Conservation (phyloP, 495 filamentous ascomycete genomes). For the Penicillium mononematosum region DNA sequence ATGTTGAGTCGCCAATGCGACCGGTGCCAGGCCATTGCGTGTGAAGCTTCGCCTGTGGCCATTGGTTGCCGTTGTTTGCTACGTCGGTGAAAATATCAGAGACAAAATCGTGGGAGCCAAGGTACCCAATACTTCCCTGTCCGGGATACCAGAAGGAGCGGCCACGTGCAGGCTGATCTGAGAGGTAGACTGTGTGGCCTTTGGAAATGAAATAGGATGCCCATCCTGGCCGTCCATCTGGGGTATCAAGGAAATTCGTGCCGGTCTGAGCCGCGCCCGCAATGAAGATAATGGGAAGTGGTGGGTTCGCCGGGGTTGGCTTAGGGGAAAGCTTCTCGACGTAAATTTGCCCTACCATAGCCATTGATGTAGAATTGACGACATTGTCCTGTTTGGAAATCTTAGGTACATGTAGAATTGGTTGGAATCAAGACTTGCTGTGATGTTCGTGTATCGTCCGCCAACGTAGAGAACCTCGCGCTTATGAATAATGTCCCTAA, state of each 20-base stretch:
- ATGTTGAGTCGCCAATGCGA: slow-evolving; percentile 46
- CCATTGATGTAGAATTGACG: slow-evolving; percentile 1
- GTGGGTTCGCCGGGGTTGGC: slow-evolving; percentile 6
- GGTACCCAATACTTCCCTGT: slow-evolving; percentile 6
- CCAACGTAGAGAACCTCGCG: slow-evolving; percentile 19
- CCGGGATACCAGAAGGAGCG: slow-evolving; percentile 21
- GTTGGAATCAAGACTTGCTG: slow-evolving; percentile 9
- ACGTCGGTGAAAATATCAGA: slow-evolving; percentile 40
- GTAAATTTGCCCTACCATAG: slow-evolving; percentile 41
- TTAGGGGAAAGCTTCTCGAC: slow-evolving; percentile 46
- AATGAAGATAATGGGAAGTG: slow-evolving; percentile 46
- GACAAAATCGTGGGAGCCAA: slow-evolving; percentile 26
- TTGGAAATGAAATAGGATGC: slow-evolving; percentile 48
- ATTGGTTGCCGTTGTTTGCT: slow-evolving; percentile 32
- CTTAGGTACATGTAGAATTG: neutral
- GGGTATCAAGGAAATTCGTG: slow-evolving; percentile 51
- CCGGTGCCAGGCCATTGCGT: slow-evolving; percentile 58
- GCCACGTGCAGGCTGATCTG: slow-evolving; percentile 44
- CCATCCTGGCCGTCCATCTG: slow-evolving; percentile 52
- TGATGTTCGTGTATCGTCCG: slow-evolving; percentile 19
- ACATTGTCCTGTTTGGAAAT: neutral
- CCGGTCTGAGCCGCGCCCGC: slow-evolving; percentile 48
- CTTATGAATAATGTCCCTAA: slow-evolving; percentile 6
- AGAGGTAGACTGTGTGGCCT: slow-evolving; percentile 48
- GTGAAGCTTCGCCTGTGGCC: slow-evolving; percentile 46